Conservation (phyloP, 805 yeast genomes). For the Metschnikowia orientalis region DNA sequence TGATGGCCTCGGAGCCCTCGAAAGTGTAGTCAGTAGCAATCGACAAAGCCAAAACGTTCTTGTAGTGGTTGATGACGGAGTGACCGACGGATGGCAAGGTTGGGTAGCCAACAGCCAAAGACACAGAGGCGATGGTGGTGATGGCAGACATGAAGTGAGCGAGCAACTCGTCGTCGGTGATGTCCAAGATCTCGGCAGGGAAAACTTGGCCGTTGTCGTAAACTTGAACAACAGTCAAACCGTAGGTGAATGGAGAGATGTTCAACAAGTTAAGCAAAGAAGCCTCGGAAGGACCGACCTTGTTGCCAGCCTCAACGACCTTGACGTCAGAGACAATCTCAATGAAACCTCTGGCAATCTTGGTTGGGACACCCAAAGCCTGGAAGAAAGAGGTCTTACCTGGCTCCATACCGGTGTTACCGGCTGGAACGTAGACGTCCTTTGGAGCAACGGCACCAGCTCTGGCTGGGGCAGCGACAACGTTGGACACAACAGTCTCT, state of each 20-base stretch:
- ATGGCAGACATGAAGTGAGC: constrained; percentile 89
- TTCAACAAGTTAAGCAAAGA: constrained; percentile 97
- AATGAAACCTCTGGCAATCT: constrained; percentile 99
- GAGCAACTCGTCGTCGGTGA: constrained; percentile 95
- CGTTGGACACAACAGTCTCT: constrained; percentile 83
- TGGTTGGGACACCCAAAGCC: constrained; percentile 99
- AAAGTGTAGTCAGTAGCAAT: constrained; percentile 98
- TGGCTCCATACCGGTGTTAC: constrained; percentile 99
- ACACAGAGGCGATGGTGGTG: constrained; percentile 89
- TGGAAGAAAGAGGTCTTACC: constrained; percentile 99
- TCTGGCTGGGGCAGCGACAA: constrained; percentile 99
- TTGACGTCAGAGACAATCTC: constrained; percentile 96
- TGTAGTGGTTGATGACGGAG: constrained; percentile 98
- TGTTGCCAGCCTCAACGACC: constrained; percentile 81
- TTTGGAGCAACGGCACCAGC: constrained; percentile 99
- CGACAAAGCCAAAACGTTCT: constrained; percentile 96
- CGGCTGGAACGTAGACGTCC: constrained; percentile 97
- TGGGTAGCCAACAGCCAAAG: constrained; percentile 98
- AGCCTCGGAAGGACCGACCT: constrained; percentile 99
- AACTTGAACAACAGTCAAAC: constrained; percentile 94
- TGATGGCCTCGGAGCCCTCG: constrained; percentile 98
- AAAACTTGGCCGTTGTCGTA: constrained; percentile 98
- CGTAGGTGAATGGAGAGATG: constrained; percentile 99
- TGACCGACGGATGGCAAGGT: constrained; percentile 99
- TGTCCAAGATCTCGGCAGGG: constrained; percentile 95